Evolutionary conservation across 83 land plant species (phyloP), one percentile per base, ranked within the genome.

Genomic region (Thuja plicata): DNA sequence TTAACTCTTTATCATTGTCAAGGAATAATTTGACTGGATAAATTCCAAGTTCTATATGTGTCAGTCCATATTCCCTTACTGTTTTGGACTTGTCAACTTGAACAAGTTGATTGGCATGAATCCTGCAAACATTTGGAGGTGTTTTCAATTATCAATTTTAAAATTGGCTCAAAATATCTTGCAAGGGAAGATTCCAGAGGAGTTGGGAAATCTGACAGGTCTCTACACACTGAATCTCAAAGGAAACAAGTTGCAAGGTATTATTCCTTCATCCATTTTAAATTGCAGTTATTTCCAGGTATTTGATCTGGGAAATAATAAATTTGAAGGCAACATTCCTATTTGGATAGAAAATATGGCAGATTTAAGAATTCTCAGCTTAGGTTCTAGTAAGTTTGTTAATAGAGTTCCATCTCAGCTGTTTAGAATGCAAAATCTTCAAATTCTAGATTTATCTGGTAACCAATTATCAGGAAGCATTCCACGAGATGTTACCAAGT

Each of bases 401-500:
- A 8, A 45, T 7, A 45, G 48, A 45, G 7, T 45, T 45, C 48
- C 48, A 1, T 8, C 48, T 7, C 48, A 45, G 8, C 48, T 45
- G 48, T 45, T 45, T n/a, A n/a, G n/a, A n/a, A n/a, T n/a, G n/a
- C n/a, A n/a, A n/a, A n/a, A n/a, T n/a, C n/a, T n/a, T n/a, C 48
- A 45, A 45, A 45, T 45, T 45, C 2, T 45, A 45, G 48, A 45
- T 45, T 45, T 45, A 45, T 45, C 48, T 45, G 48, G 48, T 45
- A 45, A 45, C 5, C 48, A 45, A 45, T 45, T 45, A 45, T 45
- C 48, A 45, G 48, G 48, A 45, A 45, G 48, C 8, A 45, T 45
- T 45, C 48, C 48, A 3, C 8, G 8, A 71, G 87, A 86, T 85
- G 62, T 96, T 1, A 91, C 90, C 3, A 91, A 89, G 62, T 91